Evolutionary conservation across 2,329 filamentous ascomycete genomes (phyloP).

Genomic region (Epichloe coenophiala): DNA sequence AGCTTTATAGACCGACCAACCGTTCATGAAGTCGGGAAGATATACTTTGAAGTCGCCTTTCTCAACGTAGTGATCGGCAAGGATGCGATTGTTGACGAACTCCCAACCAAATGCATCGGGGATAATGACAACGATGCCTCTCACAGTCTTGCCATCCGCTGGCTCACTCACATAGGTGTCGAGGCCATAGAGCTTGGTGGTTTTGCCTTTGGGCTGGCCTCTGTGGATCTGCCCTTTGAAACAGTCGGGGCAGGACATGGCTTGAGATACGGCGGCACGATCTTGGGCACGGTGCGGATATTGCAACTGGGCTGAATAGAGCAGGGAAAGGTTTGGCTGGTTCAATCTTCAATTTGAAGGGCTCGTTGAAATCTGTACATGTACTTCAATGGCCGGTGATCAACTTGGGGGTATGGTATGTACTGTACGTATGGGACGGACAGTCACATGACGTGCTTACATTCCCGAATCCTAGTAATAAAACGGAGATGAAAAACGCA

Average conservation of each 20-base stretch:
- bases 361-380: background rate
- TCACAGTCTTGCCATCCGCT: slow-evolving; percentile 14
- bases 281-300: too few relatives aligned
- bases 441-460: too few relatives aligned
- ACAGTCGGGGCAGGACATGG: slow-evolving; percentile 28
- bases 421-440: too few relatives aligned
- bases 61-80: slow-evolving; percentile 40
- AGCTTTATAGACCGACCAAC: slow-evolving; percentile 8
- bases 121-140: slow-evolving; percentile 38
- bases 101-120: slow-evolving; percentile 43
- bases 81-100: slow-evolving; percentile 36
- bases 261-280: background rate
- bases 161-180: slow-evolving; percentile 32
- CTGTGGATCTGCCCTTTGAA: slow-evolving; percentile 35
- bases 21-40: slow-evolving; percentile 41
- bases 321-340: too few relatives aligned
- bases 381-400: background rate
- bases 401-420: too few relatives aligned
- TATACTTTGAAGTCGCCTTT: slow-evolving; percentile 36
- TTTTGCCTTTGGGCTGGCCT: slow-evolving; percentile 30
- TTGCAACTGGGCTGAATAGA: too few relatives aligned
- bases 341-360: too few relatives aligned
- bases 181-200: slow-evolving; percentile 32
- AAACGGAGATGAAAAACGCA: background rate
- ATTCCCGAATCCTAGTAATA: too few relatives aligned